Evolutionary conservation across 73 alveolate species (phyloP), one percentile per base, ranked within the genome.

Genomic region (Breviolum minutum): DNA sequence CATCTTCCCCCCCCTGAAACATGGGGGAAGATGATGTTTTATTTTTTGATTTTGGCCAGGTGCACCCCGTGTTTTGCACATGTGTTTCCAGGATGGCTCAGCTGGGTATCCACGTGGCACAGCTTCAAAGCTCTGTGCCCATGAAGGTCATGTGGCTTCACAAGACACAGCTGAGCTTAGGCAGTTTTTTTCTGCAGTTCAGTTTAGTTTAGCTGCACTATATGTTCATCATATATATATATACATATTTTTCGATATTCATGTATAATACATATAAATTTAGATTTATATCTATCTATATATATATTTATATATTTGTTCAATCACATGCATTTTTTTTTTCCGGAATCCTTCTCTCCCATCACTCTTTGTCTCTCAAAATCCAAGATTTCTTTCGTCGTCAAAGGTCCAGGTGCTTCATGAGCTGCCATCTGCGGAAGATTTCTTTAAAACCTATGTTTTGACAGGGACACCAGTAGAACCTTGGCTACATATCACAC

Each of bases 91-190:
- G 97, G 97, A 92, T 92, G 97, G 90, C 97, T n/a, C 97, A 92
- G 89, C 63, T 92, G 40, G 97, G 97, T 20, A 27, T 92, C 61
- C 90, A 92, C 13, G 88, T 12, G 54, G 40, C n/a, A 13, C 54
- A 74, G 97, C 97, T 92, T 32, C 76, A 89, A 26, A 70, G 97
- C 68, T 79, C 17, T 26, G 54, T 92, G 26, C 97, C 97, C 54
- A 74, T 32, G 7, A 66, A 92, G 14, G 97, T 30, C 16, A 74
- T 89, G 8, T 62, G 82, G 96, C 96, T 48, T 70, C 69, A 87
- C 69, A 87, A 48, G 64, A 22, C n/a, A 54, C 22, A 27, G 60
- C 62, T 7, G 74, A 26, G 60, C 8, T 6, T 29, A 27, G 19
- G 29, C 16, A 70, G 16, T 70, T 70, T 26, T 17, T 8, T 8